Conservation (phyloP, 108 stramenopile genomes). For the Cyclotella sp. region DNA sequence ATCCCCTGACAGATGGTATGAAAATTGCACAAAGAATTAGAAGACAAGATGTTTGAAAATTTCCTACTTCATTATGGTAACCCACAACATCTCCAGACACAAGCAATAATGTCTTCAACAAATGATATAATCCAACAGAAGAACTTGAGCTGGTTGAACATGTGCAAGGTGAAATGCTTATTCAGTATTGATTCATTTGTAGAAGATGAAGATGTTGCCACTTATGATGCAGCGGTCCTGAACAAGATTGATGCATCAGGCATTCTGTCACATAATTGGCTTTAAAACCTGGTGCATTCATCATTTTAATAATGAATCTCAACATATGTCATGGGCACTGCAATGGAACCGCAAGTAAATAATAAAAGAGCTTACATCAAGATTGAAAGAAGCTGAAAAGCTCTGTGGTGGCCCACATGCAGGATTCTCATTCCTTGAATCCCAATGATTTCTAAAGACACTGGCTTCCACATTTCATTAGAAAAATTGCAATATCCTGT, state of each 20-base stretch:
- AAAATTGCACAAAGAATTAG: neutral
- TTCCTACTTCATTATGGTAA: neutral
- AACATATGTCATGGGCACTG: no score
- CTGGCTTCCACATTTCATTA: no score
- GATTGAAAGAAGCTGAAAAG: no score
- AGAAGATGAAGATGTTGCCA: neutral
- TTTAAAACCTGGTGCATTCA: no score
- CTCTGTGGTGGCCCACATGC: no score
- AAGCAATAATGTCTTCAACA: slow-evolving; percentile 24
- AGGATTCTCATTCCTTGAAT: no score
- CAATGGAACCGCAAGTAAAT: no score
- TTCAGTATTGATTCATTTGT: slow-evolving; percentile 3
- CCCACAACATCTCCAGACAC: neutral
- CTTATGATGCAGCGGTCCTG: neutral
- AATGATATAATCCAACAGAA: slow-evolving; percentile 24
- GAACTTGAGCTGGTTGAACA: neutral
- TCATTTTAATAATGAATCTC: no score
- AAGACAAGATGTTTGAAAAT: slow-evolving; percentile 18
- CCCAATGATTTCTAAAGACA: no score
- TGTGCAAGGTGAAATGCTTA: slow-evolving; percentile 6
- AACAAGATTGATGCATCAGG: neutral
- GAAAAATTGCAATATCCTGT: no score
- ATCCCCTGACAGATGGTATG: slow-evolving; percentile 26
- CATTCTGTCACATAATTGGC: neutral
- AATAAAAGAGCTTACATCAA: no score